Base-by-base conservation (phyloP, 129 eudicot genomes). In the Centella asiatica region DNA sequence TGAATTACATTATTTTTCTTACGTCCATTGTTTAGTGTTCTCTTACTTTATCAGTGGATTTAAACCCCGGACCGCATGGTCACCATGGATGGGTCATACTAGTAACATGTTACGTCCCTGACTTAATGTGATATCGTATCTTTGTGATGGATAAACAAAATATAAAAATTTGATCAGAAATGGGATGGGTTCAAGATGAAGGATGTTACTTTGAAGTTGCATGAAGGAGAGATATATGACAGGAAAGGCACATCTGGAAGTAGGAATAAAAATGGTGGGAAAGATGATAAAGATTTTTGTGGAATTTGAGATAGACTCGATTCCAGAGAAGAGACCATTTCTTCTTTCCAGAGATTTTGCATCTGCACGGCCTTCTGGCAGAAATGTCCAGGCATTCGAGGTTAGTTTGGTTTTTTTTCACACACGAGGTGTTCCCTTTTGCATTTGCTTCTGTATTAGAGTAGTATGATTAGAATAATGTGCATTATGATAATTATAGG, bases 281-380 rank as follows among this genome's bases (percentile, higher is more conserved):
- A 64, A 45, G 76, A 62, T 62, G 71, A 45, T 13, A 72, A n/a
- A 64, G 59, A 20, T 32, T n/a, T 72, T 72, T 64, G 70, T 72
- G 9, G 53, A 50, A 20, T 72, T 72, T 44, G 66, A 64, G 50
- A 45, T 72, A 13, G 71, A 65, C 40, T 54, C 69, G 18, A 36
- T 71, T 42, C 72, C 56, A 18, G 63, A 59, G 40, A 73, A 46
- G 25, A 57, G 73, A 9, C 73, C 73, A 28, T 74, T 64, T 65
- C 69, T 72, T 61, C 60, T 72, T 64, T 72, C 76, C 17, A 73
- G 77, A 37, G 77, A 73, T 44, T 73, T 66, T 66, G 72, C 69
- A 26, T 65, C 54, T 26, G 62, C 66, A 31, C 49, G 53, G 44
- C 77, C 77, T 73, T 57, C 68, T 9, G 55, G 29, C 56, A 37